These are phyloP conservation scores for Mortierella sp. DNA, from an alignment of 371 early-diverging fungal genomes.

Conservation along the genomic window DNA sequence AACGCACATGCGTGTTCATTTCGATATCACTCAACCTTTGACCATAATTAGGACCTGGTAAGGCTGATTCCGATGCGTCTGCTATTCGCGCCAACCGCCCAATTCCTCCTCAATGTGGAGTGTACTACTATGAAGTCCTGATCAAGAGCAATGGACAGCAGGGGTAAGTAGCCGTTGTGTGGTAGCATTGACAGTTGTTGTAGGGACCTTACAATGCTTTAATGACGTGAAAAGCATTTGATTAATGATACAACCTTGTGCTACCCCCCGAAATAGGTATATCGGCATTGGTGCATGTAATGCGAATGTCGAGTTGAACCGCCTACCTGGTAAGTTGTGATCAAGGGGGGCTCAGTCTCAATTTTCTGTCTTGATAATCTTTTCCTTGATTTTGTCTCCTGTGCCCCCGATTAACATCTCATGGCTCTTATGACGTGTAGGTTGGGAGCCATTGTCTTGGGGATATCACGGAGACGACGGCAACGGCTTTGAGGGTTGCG, in stretches of 20 bases:
- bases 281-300: conserved; percentile 92
- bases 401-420: neutral
- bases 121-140: conserved; percentile 93
- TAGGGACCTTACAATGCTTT: neutral
- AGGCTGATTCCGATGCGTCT: conserved; percentile 86
- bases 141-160: conserved; percentile 91
- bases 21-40: conserved; percentile 18
- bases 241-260: neutral
- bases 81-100: conserved; percentile 86
- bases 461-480: conserved; percentile 97
- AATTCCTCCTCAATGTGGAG: conserved; percentile 89
- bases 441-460: conserved; percentile 88
- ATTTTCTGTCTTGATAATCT: neutral
- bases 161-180: conserved; percentile 67
- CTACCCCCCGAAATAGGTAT: conserved; percentile 61
- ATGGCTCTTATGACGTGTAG: conserved; percentile 51
- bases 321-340: conserved; percentile 82
- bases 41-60: conserved; percentile 78
- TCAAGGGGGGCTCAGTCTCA: neutral
- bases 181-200: neutral
- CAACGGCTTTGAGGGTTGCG: conserved; percentile 77
- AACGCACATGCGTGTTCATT: neutral
- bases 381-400: neutral
- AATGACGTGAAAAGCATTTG: neutral
- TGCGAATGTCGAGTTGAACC: conserved; percentile 64